Base-by-base conservation (phyloP, 2,329 filamentous ascomycete genomes). In the Diaporthe humulicola region DNA sequence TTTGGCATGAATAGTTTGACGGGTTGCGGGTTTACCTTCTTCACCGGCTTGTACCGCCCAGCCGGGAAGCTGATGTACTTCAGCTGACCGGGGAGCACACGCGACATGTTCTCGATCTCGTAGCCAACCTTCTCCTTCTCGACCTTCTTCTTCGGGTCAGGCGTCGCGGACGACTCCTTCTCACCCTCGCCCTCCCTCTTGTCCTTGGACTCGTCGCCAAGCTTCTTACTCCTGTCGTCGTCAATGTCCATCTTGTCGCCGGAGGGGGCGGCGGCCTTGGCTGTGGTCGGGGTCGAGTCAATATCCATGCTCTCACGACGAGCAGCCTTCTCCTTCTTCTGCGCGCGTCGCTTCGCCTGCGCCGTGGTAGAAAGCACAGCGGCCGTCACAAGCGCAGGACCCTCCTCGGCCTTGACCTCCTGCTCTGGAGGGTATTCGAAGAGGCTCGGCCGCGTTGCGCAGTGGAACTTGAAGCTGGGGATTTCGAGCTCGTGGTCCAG, bases 371-470 rank as follows among this genome's bases (percentile, higher is more conserved):
- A 98, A 25, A 99, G 88, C 57, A 99, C 95, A 33, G 97, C 97
- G 14, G 97, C 98, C 79, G 97, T 97, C 78, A 99, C 95, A 84
- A 98, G 92, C 76, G 98, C 95, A 0, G 96, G 96, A 0, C 95
- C 95, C 83, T 98, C 96, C 81, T 98, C 96, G 0, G 94, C 86
- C 89, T 98, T 98, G 81, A 97, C 93, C 83, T 98, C 96, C 80
- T 97, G 95, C 85, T 98, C 96, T 1, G 97, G 97, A 45, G 97
- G 97, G 81, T 99, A 99, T 85, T 99, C 97, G 81, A 99, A 99
- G 79, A 98, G 90, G 83, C 96, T 98, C 71, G 96, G 96, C 74
- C 95, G 92, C 15, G 96, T 97, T 79, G 97, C 96, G 85, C 95
- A 97, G 89, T 98, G 92, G 87, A 98, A 98, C 84, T 97, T 97